Evolutionary conservation across 2,329 filamentous ascomycete genomes (phyloP), one percentile per base, ranked within the genome.

Genomic region (Nemania sp.): DNA sequence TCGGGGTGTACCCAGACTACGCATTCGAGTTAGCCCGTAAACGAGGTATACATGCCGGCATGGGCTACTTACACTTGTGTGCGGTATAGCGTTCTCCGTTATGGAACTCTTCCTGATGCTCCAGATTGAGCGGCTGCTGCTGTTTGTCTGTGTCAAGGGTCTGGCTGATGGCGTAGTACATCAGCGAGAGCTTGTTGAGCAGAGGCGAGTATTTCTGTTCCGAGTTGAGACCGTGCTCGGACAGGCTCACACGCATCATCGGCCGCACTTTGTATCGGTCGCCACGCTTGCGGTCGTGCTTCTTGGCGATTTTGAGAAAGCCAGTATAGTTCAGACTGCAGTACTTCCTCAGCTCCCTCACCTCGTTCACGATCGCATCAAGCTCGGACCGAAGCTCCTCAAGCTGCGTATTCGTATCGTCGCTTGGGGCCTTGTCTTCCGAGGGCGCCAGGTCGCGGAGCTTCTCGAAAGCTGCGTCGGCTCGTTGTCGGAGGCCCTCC

Each of bases 241-340:
- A 85, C 66, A 99, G 76, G 65, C 90, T 89, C 65, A 96, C 88
- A 75, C 96, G 90, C 74, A 97, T 86, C 77, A 97, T 86, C 23
- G 94, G 92, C 20, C 91, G 86, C 63, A 97, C 89, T 70, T 88
- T 90, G 77, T 97, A 97, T 48, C 86, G 82, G 61, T 86, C 81
- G 51, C 92, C 92, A 62, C 93, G 83, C 76, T 93, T 95, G 62
- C 94, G 89, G 74, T 99, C 94, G 74, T 99, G 94, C 77, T 99
- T 99, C 84, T 99, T 99, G 52, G 91, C 91, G 42, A 96, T 96
- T 80, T 99, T 99, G 69, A 97, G 82, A 74, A 97, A 96, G 42
- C 91, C 94, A 5, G 94, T 96, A 73, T 97, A 99, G 76, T 99
- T 99, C 76, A 97, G 87, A 61, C 88, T 89, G 73, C 91, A 94